A percentile compares a stretch with the other conserved stretches of the same genome.
Evolutionary conservation across 306 rosid species (phyloP).

Genomic region (Cucurbita maxima): DNA sequence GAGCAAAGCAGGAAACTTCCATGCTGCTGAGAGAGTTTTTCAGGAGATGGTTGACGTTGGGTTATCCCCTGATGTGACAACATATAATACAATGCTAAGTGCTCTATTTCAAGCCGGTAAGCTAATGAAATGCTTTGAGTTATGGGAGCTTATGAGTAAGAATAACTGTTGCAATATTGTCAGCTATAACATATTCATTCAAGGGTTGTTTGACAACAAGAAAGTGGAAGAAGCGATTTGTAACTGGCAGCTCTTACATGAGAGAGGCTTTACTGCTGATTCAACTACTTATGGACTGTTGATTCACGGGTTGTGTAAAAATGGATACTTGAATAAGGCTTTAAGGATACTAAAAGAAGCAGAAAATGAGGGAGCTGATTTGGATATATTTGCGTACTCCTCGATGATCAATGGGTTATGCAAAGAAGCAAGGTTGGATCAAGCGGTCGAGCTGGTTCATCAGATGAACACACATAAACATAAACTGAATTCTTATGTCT

Average conservation of each 20-base stretch:
- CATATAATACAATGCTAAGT: constrained; percentile 54
- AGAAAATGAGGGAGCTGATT: constrained; percentile 23
- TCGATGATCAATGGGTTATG: constrained; percentile 46
- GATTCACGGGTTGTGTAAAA: constrained; percentile 68
- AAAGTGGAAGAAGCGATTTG: constrained; percentile 33
- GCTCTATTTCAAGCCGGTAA: constrained; percentile 43
- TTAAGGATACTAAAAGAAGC: constrained; percentile 43
- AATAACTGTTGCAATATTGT: constrained; percentile 31
- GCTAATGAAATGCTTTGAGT: constrained; percentile 29
- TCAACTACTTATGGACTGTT: constrained; percentile 50
- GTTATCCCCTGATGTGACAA: constrained; percentile 39
- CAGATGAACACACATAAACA: constrained; percentile 37
- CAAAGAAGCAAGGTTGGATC: constrained; percentile 58
- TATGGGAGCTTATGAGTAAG: constrained; percentile 54
- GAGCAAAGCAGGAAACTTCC: constrained; percentile 47
- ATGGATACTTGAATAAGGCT: constrained; percentile 57
- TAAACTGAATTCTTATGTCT: constrained; percentile 43
- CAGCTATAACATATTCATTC: constrained; percentile 59
- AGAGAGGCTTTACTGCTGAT: constrained; percentile 27
- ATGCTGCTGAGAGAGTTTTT: constrained; percentile 45
- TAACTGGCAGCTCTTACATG: constrained; percentile 37
- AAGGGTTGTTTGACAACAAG: constrained; percentile 45
- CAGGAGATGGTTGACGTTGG: constrained; percentile 51
- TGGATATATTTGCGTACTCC: constrained; percentile 59
- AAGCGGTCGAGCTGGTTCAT: constrained; percentile 32